These are phyloP conservation scores for Pseudogymnoascus pannorum DNA, from an alignment of 2,329 filamentous ascomycete genomes.

Conservation along the genomic window DNA sequence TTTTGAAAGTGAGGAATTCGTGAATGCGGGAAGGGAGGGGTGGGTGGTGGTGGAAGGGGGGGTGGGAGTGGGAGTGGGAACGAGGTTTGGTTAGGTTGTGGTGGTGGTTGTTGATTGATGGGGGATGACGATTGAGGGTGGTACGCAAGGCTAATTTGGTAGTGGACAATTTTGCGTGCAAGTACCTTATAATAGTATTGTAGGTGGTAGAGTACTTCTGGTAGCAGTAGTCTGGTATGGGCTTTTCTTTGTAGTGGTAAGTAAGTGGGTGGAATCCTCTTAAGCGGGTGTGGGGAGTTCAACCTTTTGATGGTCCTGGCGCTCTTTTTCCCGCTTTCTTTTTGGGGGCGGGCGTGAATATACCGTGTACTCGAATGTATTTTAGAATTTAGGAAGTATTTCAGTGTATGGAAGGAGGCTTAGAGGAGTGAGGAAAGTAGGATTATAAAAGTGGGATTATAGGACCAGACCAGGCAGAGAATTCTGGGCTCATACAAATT, in stretches of 20 bases:
- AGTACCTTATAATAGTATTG: background rate
- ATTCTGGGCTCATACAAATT: background rate
- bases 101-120: background rate
- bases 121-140: conserved; percentile 1
- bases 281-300: background rate
- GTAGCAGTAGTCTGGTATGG: background rate
- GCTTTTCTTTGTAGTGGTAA: no score
- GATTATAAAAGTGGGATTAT: background rate
- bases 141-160: background rate
- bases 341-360: no score
- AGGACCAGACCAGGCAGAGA: background rate
- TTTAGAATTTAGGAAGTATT: background rate
- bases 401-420: background rate
- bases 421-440: background rate
- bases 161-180: background rate
- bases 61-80: background rate
- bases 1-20: background rate
- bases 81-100: background rate
- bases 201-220: background rate
- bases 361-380: no score
- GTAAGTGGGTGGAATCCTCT: background rate
- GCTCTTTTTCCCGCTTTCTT: background rate
- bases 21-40: background rate
- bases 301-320: background rate
- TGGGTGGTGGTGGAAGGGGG: background rate